phyloP scores from a whole-genome alignment of 768 basidiomycete genomes.

The Amanita exitialis region DNA sequence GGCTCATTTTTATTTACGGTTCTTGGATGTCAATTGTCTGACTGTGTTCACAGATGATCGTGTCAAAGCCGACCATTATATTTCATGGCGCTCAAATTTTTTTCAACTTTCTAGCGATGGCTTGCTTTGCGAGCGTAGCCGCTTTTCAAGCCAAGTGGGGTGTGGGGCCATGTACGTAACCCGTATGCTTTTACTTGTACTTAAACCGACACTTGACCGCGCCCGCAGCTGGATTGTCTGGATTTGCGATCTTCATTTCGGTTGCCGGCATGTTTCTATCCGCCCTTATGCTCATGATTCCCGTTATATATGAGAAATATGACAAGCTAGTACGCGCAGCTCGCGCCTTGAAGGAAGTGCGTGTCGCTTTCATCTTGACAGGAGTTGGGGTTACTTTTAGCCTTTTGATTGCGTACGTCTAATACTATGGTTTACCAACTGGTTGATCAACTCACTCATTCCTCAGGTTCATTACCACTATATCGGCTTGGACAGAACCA shows the following conservation, averaged over 20 bases:
- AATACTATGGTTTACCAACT: not conserved
- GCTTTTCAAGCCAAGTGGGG: conserved; percentile 79
- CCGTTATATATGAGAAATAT: conserved; percentile 78
- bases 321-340: conserved; percentile 72
- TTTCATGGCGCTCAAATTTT: conserved; percentile 74
- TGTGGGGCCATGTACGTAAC: conserved; percentile 74
- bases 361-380: conserved; percentile 78
- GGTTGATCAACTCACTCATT: conserved; percentile 2
- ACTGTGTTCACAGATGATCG: conserved; percentile 56
- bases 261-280: conserved; percentile 66
- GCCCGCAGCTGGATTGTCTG: conserved; percentile 71
- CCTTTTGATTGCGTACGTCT: conserved; percentile 68
- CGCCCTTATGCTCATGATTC: conserved; percentile 63
- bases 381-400: conserved; percentile 55
- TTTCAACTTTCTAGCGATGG: conserved; percentile 90
- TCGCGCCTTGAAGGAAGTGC: conserved; percentile 70
- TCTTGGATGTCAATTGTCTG: conserved; percentile 9
- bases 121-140: conserved; percentile 85
- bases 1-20: conserved; percentile 33
- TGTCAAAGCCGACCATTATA: conserved; percentile 74
- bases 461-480: conserved; percentile 60
- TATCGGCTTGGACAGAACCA: conserved; percentile 79
- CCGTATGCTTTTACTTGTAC: not conserved
- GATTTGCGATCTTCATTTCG: conserved; percentile 78
- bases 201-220: conserved; percentile 9